These are phyloP conservation scores for Epicoccum nigrum DNA, from an alignment of 2,329 filamentous ascomycete genomes.

Conservation along the genomic window DNA sequence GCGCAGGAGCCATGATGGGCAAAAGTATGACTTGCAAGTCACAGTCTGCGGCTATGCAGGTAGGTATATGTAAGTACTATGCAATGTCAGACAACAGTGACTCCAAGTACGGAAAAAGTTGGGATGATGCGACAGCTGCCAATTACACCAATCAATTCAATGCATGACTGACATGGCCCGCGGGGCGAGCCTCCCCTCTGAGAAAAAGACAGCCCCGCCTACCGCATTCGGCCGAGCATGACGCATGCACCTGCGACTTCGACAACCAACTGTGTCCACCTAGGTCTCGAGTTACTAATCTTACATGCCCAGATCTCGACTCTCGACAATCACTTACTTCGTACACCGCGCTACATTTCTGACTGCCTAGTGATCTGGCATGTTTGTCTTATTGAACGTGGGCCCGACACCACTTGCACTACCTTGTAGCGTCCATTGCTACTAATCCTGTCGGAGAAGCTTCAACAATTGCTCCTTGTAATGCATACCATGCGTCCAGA, in stretches of 20 bases:
- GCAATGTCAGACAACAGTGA: conserved; percentile 9
- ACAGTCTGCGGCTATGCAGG: background rate
- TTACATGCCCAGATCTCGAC: background rate
- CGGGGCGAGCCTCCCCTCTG: conserved; percentile 1
- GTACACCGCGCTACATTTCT: background rate
- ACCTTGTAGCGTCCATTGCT: too few species aligned
- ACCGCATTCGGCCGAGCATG: conserved; percentile 11
- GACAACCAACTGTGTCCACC: background rate
- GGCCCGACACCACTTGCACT: too few species aligned
- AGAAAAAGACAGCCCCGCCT: conserved; percentile 14
- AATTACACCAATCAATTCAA: conserved; percentile 15
- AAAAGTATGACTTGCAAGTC: conserved; percentile 6
- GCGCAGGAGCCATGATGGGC: conserved; percentile 51
- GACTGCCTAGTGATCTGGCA: too few species aligned
- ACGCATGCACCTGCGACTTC: conserved; percentile 12
- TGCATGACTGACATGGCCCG: conserved; percentile 5
- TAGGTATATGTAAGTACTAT: background rate
- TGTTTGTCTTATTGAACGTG: too few species aligned
- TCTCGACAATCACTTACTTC: background rate
- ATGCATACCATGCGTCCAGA: too few species aligned
- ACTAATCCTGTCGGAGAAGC: too few species aligned
- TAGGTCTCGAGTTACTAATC: background rate
- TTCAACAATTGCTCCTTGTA: too few species aligned
- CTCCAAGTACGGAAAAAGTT: conserved; percentile 19
- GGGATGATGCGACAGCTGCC: conserved; percentile 7